These are phyloP conservation scores for Lactarius quietus DNA, from an alignment of 768 basidiomycete genomes.

Conservation along the genomic window DNA sequence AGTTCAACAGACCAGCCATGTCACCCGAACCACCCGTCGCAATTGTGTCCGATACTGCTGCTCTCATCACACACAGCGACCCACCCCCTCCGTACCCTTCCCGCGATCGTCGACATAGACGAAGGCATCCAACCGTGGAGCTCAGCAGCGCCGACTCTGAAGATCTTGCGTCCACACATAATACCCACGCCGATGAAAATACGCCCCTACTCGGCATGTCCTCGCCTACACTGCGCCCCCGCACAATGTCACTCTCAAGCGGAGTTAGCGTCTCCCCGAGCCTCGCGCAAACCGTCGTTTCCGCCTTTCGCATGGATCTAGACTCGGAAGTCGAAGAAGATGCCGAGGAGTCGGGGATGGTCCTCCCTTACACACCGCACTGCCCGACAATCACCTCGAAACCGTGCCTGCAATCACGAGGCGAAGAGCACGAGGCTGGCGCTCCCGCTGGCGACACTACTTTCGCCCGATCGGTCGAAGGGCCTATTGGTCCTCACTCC, in stretches of 20 bases:
- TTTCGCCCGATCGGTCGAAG: slow-evolving; percentile 55
- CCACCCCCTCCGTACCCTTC: slow-evolving; percentile 74
- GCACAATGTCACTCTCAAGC: slow-evolving; percentile 52
- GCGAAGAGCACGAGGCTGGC: slow-evolving; percentile 16
- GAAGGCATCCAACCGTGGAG: slow-evolving; percentile 34
- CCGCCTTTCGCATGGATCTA: slow-evolving; percentile 57
- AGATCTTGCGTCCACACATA: slow-evolving; percentile 27
- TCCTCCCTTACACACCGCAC: too few relatives aligned
- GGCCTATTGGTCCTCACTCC: slow-evolving; percentile 61
- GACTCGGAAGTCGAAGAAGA: slow-evolving; percentile 38
- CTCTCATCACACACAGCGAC: slow-evolving; percentile 39
- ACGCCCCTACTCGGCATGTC: slow-evolving; percentile 44
- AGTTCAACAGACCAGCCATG: slow-evolving; percentile 3
- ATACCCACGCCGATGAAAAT: slow-evolving; percentile 38
- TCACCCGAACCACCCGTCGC: slow-evolving; percentile 16
- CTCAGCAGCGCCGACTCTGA: slow-evolving; percentile 31
- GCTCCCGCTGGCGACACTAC: slow-evolving; percentile 49
- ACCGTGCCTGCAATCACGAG: slow-evolving; percentile 18
- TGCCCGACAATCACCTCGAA: neutral
- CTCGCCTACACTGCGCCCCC: slow-evolving; percentile 36
- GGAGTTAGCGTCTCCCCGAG: slow-evolving; percentile 55
- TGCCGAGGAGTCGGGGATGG: slow-evolving; percentile 22
- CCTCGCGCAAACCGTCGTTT: slow-evolving; percentile 63
- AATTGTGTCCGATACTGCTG: neutral
- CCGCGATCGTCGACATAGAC: slow-evolving; percentile 41